Evolutionary conservation across 2,329 filamentous ascomycete species (phyloP), one percentile per base, ranked within the genome.

Genomic region (Fusarium sp.): DNA sequence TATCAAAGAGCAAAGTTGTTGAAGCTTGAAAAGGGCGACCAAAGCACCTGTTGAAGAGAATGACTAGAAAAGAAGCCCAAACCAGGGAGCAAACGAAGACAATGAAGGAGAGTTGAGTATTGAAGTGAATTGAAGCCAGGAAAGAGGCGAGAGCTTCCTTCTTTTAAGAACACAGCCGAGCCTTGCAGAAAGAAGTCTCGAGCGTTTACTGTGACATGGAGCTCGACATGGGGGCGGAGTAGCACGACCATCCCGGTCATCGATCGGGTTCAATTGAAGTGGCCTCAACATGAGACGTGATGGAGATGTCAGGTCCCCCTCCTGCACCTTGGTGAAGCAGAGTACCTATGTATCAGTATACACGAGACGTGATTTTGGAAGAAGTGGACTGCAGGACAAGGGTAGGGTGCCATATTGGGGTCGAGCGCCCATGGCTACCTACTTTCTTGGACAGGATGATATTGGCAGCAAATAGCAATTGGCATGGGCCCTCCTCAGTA

Each of bases 261-360:
- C 58, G 70, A 71, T 74, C 71, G 62, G 63, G 64, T 63, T 65
- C 65, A 53, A 71, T 70, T 71, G 60, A 54, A 58, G 67, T 67
- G 58, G 64, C 55, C 71, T 74, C 58, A 73, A 74, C 64, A 69
- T 74, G 72, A 74, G 72, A 74, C 72, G 55, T 62, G 66, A 71
- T 65, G 63, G 49, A 63, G 56, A 65, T 71, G 65, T 56, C 40
- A 43, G 40, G 41, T 52, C 63, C 59, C 59, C 65, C 56, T 55
- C 58, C 51, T 47, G 39, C 40, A 30, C 46, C 46, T 44, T 65
- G 43, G 51, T 62, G 41, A 40, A 55, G 61, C 48, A 65, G n/a
- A 55, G 30, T 64, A 20, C 30, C 32, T 47, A 24, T 24, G 59
- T 54, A 48, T 51, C 52, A 44, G 49, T 69, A 62, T 57, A 68